phyloP scores from a whole-genome alignment of 2,329 filamentous ascomycete genomes.

The Cytospora mali region DNA sequence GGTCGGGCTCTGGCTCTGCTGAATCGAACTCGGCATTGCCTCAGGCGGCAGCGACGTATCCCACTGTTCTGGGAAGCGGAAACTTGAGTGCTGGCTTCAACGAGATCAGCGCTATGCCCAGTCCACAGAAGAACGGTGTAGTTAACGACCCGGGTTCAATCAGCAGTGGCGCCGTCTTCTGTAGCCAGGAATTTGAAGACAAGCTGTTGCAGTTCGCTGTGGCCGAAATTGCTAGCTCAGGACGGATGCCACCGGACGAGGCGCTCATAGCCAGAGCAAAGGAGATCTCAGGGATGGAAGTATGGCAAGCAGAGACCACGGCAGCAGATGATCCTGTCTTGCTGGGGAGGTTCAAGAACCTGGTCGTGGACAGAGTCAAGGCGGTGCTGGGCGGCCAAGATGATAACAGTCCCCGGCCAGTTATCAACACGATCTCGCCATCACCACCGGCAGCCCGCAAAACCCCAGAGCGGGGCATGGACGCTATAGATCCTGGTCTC shows the following conservation, averaged over 20 bases:
- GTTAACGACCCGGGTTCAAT: background rate
- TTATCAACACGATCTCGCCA: slow-evolving; percentile 1
- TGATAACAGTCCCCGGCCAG: slow-evolving; percentile 1
- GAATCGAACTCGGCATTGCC: slow-evolving; percentile 36
- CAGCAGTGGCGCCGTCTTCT: slow-evolving; percentile 52
- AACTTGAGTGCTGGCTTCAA: background rate
- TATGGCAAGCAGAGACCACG: slow-evolving; percentile 42
- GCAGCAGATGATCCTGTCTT: slow-evolving; percentile 58
- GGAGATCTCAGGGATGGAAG: slow-evolving; percentile 46
- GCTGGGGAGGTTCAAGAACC: slow-evolving; percentile 56
- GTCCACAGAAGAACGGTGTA: slow-evolving; percentile 27
- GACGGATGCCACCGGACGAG: slow-evolving; percentile 51
- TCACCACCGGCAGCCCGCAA: background rate
- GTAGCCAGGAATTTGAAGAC: slow-evolving; percentile 60
- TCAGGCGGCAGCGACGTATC: slow-evolving; percentile 39
- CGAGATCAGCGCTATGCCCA: background rate
- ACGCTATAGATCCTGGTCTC: slow-evolving; percentile 25
- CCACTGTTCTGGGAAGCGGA: background rate
- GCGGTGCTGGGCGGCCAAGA: slow-evolving; percentile 19
- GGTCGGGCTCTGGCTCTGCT: slow-evolving; percentile 53
- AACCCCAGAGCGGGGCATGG: slow-evolving; percentile 22
- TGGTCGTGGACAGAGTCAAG: slow-evolving; percentile 41
- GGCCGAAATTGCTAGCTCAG: slow-evolving; percentile 41
- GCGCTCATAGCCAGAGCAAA: slow-evolving; percentile 50
- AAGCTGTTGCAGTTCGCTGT: slow-evolving; percentile 54